Conservation (phyloP, 2,329 filamentous ascomycete species). For the Fusarium redolens region DNA sequence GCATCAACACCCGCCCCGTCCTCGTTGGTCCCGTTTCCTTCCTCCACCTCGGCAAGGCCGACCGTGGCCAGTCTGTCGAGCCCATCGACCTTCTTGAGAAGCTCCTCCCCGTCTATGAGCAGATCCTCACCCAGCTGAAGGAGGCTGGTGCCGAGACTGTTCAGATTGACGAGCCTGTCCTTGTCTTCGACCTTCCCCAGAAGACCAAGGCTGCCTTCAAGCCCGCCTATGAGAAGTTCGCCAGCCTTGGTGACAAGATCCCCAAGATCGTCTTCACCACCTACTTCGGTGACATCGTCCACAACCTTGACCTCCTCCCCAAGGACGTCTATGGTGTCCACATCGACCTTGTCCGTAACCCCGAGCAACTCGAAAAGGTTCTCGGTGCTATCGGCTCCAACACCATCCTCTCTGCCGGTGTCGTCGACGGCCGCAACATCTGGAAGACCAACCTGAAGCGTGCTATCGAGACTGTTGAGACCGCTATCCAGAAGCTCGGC, state of each 20-base stretch:
- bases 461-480: constrained; percentile 90
- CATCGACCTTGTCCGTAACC: constrained; percentile 96
- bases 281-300: constrained; percentile 99
- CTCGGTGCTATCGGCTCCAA: constrained; percentile 84
- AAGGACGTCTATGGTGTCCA: constrained; percentile 86
- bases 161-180: constrained; percentile 97
- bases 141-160: constrained; percentile 94
- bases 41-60: constrained; percentile 97
- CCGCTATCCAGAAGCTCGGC: constrained; percentile 91
- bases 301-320: constrained; percentile 94
- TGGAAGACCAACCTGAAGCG: constrained; percentile 99
- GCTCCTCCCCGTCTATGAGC: constrained; percentile 92
- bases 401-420: constrained; percentile 92
- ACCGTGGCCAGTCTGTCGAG: constrained; percentile 91
- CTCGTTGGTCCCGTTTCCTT: constrained; percentile 96
- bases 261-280: constrained; percentile 92
- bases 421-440: constrained; percentile 99
- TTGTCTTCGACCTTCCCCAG: constrained; percentile 91
- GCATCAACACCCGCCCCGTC: constrained; percentile 92
- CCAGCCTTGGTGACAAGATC: constrained; percentile 79
- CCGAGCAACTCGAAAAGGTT: constrained; percentile 93
- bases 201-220: constrained; percentile 98
- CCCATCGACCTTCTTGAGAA: constrained; percentile 95
- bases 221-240: constrained; percentile 93
- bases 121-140: constrained; percentile 94